Percentiles rank a stretch among this genome's conserved stretches.
phyloP scores from a whole-genome alignment of 768 basidiomycete species.

The Pulveroboletus ravenelii region DNA sequence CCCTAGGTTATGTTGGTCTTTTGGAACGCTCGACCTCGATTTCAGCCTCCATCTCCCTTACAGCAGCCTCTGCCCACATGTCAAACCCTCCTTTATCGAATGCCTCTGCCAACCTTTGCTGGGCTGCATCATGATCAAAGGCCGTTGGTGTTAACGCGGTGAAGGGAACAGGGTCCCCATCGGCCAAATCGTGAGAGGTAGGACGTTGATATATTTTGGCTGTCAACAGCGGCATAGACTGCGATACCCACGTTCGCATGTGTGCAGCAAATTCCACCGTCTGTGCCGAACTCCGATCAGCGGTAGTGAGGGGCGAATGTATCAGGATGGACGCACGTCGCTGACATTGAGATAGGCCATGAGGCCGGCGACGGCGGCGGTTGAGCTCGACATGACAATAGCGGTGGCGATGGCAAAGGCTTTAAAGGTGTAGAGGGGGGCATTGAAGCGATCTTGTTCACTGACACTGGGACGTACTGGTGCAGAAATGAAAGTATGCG shows the following conservation, averaged over 20 bases:
- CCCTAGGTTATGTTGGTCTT: constrained; percentile 2
- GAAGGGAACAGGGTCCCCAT: background rate
- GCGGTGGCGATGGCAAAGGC: constrained; percentile 65
- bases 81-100: constrained; percentile 57
- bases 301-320: too few species aligned
- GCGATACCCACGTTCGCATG: constrained; percentile 49
- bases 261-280: constrained; percentile 54
- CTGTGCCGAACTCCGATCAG: constrained; percentile 27
- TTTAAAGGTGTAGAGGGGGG: constrained; percentile 51
- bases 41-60: constrained; percentile 57
- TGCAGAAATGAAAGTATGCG: background rate
- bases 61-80: constrained; percentile 50
- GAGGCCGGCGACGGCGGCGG: constrained; percentile 43
- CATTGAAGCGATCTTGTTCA: constrained; percentile 37
- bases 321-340: constrained; percentile 36
- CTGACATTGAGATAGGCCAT: constrained; percentile 50
- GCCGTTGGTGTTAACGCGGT: background rate
- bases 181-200: constrained; percentile 17
- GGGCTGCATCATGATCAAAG: constrained; percentile 37
- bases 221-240: constrained; percentile 45
- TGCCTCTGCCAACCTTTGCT: constrained; percentile 49
- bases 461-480: background rate
- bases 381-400: constrained; percentile 47
- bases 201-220: constrained; percentile 49
- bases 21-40: constrained; percentile 42